Percentiles rank a stretch among this genome's conserved stretches.
Evolutionary conservation across 768 basidiomycete species (phyloP).

Genomic region (Tricholoma furcatifolium): DNA sequence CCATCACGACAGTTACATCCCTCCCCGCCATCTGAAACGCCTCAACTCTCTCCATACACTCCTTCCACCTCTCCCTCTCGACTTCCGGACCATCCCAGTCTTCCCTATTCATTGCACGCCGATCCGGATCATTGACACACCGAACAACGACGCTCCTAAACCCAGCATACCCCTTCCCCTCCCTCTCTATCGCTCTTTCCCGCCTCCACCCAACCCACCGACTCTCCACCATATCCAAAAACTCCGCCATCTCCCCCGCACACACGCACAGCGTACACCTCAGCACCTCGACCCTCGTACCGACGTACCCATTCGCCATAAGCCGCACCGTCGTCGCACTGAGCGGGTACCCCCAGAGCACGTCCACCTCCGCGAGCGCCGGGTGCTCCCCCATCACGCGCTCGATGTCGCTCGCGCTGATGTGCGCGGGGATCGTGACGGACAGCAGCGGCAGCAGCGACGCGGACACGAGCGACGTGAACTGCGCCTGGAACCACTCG

Average conservation of each 20-base stretch:
- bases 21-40: no score
- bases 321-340: slow-evolving; percentile 12
- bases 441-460: background rate
- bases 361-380: slow-evolving; percentile 8
- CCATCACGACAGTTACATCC: no score
- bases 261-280: slow-evolving; percentile 9
- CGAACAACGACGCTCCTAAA: slow-evolving; percentile 9
- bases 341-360: slow-evolving; percentile 7
- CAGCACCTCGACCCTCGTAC: slow-evolving; percentile 3
- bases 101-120: background rate
- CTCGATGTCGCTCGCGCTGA: slow-evolving; percentile 12
- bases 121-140: slow-evolving; percentile 1
- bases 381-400: slow-evolving; percentile 10
- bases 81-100: no score
- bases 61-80: no score
- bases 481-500: slow-evolving; percentile 11
- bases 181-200: background rate
- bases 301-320: slow-evolving; percentile 7
- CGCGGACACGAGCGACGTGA: background rate
- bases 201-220: slow-evolving; percentile 7
- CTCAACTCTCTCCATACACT: no score
- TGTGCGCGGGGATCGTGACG: slow-evolving; percentile 3
- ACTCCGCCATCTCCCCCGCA: slow-evolving; percentile 1
- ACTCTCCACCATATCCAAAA: slow-evolving; percentile 17
- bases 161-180: slow-evolving; percentile 6